Evolutionary conservation across 202 grass and related monocot genomes (phyloP), one percentile per base, ranked within the genome.

Genomic region (Carex arenaria): DNA sequence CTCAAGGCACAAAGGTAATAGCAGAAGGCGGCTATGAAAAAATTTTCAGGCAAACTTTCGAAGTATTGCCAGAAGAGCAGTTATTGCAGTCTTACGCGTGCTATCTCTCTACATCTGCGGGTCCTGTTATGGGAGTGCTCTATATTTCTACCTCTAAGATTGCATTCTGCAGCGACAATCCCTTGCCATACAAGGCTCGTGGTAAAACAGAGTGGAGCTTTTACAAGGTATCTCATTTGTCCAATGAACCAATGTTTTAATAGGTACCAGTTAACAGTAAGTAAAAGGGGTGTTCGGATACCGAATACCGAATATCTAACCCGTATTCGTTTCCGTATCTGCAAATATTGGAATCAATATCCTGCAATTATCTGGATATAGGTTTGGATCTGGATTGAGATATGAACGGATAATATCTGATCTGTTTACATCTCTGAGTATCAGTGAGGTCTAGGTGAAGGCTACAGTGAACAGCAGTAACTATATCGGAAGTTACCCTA

Each of bases 21-120:
- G 96, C 96, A 66, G 93, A 99, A 94, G 96, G 96, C 80, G 96
- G 96, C 70, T 99, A 94, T 84, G 93, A 99, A 11, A 99, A 90
- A 86, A 96, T 99, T 87, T 99, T 99, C 86, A 94, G 20, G 56
- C 93, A 99, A 64, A 99, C 96, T 71, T 99, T 99, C 0, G 96
- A 99, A 74, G 79, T 81, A 86, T 70, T 90, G 68, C 88, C 91
- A 43, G 96, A 99, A 32, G 96, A 99, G 81, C 88, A 92, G 82
- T 90, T 99, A 79, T 95, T 84, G 85, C 80, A 96, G 79, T 91
- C 87, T 64, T 96, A 87, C 68, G 96, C 93, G 2, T 99, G 96
- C 82, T 99, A 99, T 87, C 84, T 99, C 20, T 99, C 93, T 67
- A 99, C 96, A 61, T 99, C 96, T 57, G 96, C 96, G 76, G 96